phyloP scores from a whole-genome alignment of 83 land plant genomes.

The Diphasiastrum complanatum region DNA sequence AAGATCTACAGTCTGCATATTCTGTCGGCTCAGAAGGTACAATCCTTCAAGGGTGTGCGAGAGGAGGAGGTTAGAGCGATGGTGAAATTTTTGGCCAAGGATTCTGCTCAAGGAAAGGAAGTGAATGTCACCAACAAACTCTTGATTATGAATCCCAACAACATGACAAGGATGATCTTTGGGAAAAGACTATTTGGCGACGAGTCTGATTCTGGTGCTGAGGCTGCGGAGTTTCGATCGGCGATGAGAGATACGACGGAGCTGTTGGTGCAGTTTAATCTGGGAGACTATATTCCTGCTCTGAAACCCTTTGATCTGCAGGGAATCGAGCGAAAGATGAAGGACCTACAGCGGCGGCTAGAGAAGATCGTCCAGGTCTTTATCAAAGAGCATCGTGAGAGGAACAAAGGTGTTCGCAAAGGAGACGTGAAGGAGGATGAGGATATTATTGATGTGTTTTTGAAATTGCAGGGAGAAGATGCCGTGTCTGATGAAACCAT shows the following conservation, averaged over 20 bases:
- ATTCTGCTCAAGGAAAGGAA: background rate
- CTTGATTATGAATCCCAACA: conserved; percentile 13
- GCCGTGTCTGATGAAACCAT: conserved; percentile 21
- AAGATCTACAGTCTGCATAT: conserved; percentile 27
- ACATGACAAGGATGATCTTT: conserved; percentile 22
- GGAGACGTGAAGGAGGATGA: conserved; percentile 1
- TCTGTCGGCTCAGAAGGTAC: conserved; percentile 15
- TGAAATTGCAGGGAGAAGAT: conserved; percentile 16
- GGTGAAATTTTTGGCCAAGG: conserved; percentile 1
- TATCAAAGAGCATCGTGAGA: conserved; percentile 11
- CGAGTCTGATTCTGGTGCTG: conserved; percentile 5
- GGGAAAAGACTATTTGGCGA: conserved; percentile 11
- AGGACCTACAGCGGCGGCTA: background rate
- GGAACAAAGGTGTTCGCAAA: background rate
- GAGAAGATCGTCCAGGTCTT: background rate
- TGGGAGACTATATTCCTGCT: conserved; percentile 29
- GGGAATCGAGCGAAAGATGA: conserved; percentile 3
- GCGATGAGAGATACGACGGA: conserved; percentile 18
- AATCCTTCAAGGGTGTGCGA: conserved; percentile 8
- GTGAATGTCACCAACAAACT: conserved; percentile 17
- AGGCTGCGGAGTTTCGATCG: conserved; percentile 3
- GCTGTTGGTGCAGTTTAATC: conserved; percentile 15
- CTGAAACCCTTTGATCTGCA: conserved; percentile 17
- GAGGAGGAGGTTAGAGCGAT: conserved; percentile 8
- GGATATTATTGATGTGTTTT: conserved; percentile 15